These are phyloP conservation scores for Nicotiana tabacum DNA, from an alignment of 257 asterid species.

Conservation along the genomic window DNA sequence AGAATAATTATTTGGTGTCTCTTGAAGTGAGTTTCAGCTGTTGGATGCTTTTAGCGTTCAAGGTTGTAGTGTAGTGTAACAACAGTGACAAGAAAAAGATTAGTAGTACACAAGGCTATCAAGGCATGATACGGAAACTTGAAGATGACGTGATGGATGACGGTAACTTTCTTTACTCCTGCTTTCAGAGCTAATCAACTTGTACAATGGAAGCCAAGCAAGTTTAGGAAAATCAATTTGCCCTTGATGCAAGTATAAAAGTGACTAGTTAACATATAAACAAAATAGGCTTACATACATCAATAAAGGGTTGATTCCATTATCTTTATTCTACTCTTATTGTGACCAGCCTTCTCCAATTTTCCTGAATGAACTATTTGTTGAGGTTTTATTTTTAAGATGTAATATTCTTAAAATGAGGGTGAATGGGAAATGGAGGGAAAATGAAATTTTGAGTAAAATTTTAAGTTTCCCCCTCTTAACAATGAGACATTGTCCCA, in stretches of 20 bases:
- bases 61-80: neutral
- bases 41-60: neutral
- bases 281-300: no score
- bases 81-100: slow-evolving; percentile 8
- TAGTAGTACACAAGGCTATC: neutral
- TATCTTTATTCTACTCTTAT: neutral
- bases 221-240: neutral
- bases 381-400: no score
- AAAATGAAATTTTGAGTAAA: no score
- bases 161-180: neutral
- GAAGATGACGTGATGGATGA: neutral
- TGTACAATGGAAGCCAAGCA: neutral
- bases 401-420: no score
- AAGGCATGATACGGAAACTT: neutral
- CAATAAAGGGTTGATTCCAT: no score
- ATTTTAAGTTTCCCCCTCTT: no score
- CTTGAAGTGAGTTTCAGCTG: neutral
- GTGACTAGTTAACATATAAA: neutral
- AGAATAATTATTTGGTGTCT: slow-evolving; percentile 6
- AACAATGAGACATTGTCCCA: no score
- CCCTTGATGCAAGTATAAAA: neutral
- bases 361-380: neutral
- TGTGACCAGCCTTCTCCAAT: neutral
- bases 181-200: neutral
- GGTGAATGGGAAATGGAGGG: no score